Evolutionary conservation across 768 basidiomycete species (phyloP), one percentile per base, ranked within the genome.

Genomic region (Chalciporus piperatus): DNA sequence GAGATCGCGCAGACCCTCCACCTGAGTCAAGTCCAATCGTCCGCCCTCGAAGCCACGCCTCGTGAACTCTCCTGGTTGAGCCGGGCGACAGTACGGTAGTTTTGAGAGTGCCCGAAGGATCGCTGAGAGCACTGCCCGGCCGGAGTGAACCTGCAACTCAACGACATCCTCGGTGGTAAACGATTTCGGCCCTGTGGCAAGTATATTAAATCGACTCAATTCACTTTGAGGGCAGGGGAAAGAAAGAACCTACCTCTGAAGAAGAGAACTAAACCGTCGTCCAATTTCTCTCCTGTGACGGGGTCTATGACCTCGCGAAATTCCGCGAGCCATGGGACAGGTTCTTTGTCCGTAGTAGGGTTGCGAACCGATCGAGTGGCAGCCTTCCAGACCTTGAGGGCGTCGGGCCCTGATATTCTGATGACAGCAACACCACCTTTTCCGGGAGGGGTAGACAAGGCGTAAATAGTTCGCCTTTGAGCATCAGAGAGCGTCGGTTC

Each of bases 1-100:
- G 28, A 96, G 76, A 62, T 95, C 93, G 52, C 84, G 82, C 49
- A 96, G 65, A 6, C 91, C 93, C 63, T 96, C 93, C 1, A 91
- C 92, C 69, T 95, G 87, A 0, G 91, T 92, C 49, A 96, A 70
- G 62, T 94, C 92, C 47, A 96, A 72, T 39, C 90, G 77, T 0
- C 93, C 93, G 17, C 81, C 84, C 23, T 85, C 72, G 56, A 92
- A 90, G 0, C 92, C 92, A 40, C 89, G 84, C 23, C 85, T 78
- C 13, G 93, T 94, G 61, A 96, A 96, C 69, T 96, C 93, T 25
- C 93, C 93, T 2, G 86, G 81, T 60, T 87, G 85, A 2, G 93
- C 93, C 6, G 86, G 86, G 4, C 93, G 82, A 45, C 84, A 83
- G 50, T 72, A 79, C 0, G 84, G 81, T 9, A 92, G 51, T 16